Evolutionary conservation across 306 rosid genomes (phyloP).

Genomic region (Luffa acutangula): DNA sequence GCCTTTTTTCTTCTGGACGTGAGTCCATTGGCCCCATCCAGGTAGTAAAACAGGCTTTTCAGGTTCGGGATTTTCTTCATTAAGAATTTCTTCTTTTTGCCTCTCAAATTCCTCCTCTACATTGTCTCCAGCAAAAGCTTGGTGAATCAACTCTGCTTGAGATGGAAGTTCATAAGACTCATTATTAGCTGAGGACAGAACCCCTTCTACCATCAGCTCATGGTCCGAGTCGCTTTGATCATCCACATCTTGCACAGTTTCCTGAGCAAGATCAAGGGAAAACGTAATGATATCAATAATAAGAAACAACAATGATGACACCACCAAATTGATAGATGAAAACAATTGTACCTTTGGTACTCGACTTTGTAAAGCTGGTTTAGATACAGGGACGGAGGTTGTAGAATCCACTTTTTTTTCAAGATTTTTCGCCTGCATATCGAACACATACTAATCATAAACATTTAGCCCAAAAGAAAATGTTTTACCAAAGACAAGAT

Average conservation of each 20-base stretch:
- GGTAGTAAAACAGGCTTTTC: slow-evolving; percentile 77
- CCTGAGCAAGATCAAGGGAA: slow-evolving; percentile 24
- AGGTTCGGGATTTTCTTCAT: slow-evolving; percentile 80
- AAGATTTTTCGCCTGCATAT: slow-evolving; percentile 45
- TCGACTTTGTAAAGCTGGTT: slow-evolving; percentile 22
- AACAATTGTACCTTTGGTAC: slow-evolving; percentile 33
- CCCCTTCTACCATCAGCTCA: slow-evolving; percentile 76
- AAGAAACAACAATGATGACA: neutral
- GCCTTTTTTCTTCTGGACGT: slow-evolving; percentile 71
- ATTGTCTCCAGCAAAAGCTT: slow-evolving; percentile 85
- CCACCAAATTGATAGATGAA: neutral
- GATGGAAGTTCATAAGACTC: slow-evolving; percentile 69
- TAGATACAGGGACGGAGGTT: slow-evolving; percentile 14
- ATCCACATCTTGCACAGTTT: slow-evolving; percentile 29
- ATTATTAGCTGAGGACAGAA: slow-evolving; percentile 45
- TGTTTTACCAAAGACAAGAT: neutral
- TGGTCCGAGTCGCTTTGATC: slow-evolving; percentile 63
- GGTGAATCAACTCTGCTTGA: slow-evolving; percentile 69
- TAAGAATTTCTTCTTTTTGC: slow-evolving; percentile 53
- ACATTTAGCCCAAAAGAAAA: neutral
- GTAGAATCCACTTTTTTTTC: slow-evolving; percentile 18
- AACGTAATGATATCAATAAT: slow-evolving; percentile 4
- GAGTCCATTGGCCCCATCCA: slow-evolving; percentile 99
- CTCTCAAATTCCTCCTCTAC: slow-evolving; percentile 83
- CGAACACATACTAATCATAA: slow-evolving; percentile 8